Percentiles rank a stretch among this genome's conserved stretches.
phyloP scores from a whole-genome alignment of 164 flowering plant genomes.

The Magnolia sinica region DNA sequence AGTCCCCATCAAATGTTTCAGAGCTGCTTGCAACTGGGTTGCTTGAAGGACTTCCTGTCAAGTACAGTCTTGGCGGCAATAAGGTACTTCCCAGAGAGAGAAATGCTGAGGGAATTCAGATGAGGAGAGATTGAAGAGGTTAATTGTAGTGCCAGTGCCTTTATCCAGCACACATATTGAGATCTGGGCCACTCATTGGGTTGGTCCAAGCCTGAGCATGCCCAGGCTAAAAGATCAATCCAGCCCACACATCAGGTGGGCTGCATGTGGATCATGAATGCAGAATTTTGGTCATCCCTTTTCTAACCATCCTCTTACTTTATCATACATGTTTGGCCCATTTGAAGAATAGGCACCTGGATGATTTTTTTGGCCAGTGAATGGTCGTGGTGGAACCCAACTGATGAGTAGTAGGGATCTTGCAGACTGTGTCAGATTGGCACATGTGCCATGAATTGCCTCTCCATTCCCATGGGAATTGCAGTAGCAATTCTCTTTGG shows the following conservation, averaged over 20 bases:
- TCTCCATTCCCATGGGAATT: neutral
- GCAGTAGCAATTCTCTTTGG: neutral
- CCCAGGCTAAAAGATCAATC: neutral
- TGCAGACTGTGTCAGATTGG: neutral
- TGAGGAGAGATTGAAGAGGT: neutral
- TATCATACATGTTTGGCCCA: neutral
- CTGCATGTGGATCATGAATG: neutral
- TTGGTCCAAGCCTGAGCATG: neutral
- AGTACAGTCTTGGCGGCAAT: constrained; percentile 22
- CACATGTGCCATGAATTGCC: neutral
- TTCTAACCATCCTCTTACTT: neutral
- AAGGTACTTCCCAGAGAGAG: neutral
- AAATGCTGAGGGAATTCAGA: neutral
- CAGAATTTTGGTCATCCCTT: neutral
- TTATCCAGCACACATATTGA: too few relatives aligned
- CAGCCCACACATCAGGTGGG: neutral
- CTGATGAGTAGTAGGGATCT: neutral
- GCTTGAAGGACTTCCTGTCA: constrained; percentile 60
- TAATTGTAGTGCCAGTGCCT: neutral
- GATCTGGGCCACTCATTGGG: neutral
- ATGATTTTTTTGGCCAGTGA: too few relatives aligned
- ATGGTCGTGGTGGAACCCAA: too few relatives aligned
- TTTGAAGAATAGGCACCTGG: neutral
- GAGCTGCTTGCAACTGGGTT: constrained; percentile 66
- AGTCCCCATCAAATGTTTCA: constrained; percentile 40